These are phyloP conservation scores for Rhizopogon salebrosus DNA, from an alignment of 768 basidiomycete genomes.

Conservation along the genomic window DNA sequence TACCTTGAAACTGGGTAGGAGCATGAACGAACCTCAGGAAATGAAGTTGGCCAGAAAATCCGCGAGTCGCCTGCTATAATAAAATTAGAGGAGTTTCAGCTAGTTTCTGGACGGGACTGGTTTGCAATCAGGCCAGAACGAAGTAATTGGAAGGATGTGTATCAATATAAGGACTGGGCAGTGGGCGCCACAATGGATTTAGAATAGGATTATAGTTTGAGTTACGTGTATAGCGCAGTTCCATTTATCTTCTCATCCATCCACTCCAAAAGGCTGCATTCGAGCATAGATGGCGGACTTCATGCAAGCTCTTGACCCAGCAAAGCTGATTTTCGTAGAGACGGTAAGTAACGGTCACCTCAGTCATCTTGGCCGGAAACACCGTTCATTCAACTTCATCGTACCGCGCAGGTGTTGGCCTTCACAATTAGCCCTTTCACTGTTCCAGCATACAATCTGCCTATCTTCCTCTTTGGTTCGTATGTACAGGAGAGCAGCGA, in stretches of 20 bases:
- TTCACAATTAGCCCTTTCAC: slow-evolving; percentile 51
- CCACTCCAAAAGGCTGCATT: background rate
- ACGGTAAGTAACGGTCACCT: slow-evolving; percentile 40
- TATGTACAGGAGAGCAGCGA: slow-evolving; percentile 70
- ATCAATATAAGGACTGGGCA: too few relatives aligned
- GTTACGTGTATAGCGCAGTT: too few relatives aligned
- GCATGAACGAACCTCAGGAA: background rate
- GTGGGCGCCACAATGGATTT: too few relatives aligned
- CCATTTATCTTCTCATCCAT: background rate
- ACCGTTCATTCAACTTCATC: background rate
- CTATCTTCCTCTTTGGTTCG: slow-evolving; percentile 75
- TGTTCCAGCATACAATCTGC: slow-evolving; percentile 70
- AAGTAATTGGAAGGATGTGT: background rate
- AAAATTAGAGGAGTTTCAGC: background rate
- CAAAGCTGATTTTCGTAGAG: slow-evolving; percentile 58
- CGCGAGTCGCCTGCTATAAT: background rate
- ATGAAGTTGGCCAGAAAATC: background rate
- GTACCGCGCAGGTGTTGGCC: slow-evolving; percentile 47
- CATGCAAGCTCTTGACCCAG: slow-evolving; percentile 64
- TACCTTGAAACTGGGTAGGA: slow-evolving; percentile 3
- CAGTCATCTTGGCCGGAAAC: background rate
- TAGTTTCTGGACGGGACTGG: background rate
- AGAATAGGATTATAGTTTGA: too few relatives aligned
- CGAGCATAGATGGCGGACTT: slow-evolving; percentile 49
- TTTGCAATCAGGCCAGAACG: background rate